Percentiles rank a stretch among this genome's conserved stretches.
These are phyloP conservation scores for Eucalyptus rudis DNA, from an alignment of 345 rosid genomes.

Conservation along the genomic window DNA sequence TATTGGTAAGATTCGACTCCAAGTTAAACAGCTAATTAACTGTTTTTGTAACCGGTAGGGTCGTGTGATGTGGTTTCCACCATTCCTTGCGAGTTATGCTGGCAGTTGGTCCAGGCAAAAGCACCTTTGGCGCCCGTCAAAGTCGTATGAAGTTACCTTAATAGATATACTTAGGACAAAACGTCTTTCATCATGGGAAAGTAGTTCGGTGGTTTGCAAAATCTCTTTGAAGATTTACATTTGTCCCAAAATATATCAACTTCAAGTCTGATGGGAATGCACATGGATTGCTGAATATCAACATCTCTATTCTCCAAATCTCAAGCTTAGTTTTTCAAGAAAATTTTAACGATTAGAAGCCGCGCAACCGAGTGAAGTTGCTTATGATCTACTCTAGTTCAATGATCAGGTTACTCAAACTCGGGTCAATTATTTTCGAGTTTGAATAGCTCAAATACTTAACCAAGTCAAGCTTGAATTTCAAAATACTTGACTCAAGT, in stretches of 20 bases:
- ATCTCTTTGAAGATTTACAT: neutral
- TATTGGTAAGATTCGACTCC: neutral
- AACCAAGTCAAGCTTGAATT: neutral
- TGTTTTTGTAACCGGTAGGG: neutral
- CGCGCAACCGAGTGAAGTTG: neutral
- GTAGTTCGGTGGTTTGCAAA: neutral
- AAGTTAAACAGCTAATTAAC: neutral
- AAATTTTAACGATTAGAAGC: neutral
- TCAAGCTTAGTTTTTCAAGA: neutral
- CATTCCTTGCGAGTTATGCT: neutral
- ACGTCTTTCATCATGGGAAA: neutral
- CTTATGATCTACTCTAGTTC: neutral
- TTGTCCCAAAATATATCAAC: neutral
- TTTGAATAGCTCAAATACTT: neutral
- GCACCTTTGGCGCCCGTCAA: neutral
- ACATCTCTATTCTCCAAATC: neutral
- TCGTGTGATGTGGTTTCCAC: neutral
- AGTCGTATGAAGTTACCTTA: neutral
- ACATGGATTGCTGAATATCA: neutral
- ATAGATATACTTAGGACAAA: neutral
- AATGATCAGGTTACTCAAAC: neutral
- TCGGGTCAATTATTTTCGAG: neutral
- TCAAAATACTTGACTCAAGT: neutral
- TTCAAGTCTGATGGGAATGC: neutral
- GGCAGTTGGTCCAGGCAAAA: neutral